phyloP scores from a whole-genome alignment of 1,284 basidiomycete species.

The Trichosporon coremiiforme region DNA sequence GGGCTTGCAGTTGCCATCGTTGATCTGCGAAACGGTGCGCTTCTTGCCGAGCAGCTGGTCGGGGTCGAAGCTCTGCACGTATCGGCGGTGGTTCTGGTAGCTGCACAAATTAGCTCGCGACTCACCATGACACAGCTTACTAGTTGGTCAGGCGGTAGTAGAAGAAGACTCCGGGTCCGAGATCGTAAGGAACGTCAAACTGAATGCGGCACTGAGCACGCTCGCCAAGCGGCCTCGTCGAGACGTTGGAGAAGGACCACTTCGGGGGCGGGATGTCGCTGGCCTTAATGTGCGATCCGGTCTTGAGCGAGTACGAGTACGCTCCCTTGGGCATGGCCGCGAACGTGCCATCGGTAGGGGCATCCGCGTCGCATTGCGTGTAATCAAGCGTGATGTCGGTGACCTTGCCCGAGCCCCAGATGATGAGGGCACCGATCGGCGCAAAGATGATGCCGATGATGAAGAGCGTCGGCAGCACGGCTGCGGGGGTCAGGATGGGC shows the following conservation, averaged over 20 bases:
- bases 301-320: constrained; percentile 58
- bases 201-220: constrained; percentile 71
- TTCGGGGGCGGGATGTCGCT: constrained; percentile 61
- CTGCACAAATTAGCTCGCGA: constrained; percentile 23
- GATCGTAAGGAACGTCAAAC: constrained; percentile 78
- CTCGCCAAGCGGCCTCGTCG: constrained; percentile 59
- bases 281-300: constrained; percentile 63
- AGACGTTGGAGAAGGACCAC: constrained; percentile 65
- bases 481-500: constrained; percentile 96
- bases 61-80: constrained; percentile 87
- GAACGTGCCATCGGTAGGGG: constrained; percentile 62
- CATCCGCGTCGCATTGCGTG: constrained; percentile 76
- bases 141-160: constrained; percentile 98
- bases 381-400: constrained; percentile 96
- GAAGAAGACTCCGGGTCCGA: constrained; percentile 77
- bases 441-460: constrained; percentile 92
- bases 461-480: constrained; percentile 94
- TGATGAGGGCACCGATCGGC: constrained; percentile 89
- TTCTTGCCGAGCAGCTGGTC: constrained; percentile 79
- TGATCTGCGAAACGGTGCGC: constrained; percentile 59
- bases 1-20: constrained; percentile 85
- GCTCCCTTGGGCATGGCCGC: constrained; percentile 64
- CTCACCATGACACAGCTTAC: constrained; percentile 34
- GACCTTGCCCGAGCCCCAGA: constrained; percentile 84
- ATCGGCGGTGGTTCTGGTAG: constrained; percentile 98